Base-by-base conservation (phyloP, 257 asterid species). In the Rauvolfia tetraphylla region DNA sequence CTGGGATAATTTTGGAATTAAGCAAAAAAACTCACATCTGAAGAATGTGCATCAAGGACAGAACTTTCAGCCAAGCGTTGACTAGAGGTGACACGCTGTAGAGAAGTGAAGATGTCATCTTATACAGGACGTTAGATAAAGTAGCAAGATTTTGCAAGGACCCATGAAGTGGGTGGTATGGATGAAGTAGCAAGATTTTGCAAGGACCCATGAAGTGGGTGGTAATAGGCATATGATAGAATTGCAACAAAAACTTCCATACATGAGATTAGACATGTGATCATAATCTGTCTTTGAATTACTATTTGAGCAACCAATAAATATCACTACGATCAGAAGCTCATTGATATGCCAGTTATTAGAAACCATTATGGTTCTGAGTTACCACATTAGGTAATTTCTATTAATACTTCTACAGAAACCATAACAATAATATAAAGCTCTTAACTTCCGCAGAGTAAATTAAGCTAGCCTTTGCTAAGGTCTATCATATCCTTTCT, bases 21-120 rank as follows among this genome's bases (percentile, higher is more conserved):
- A 67, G 54, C 65, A 73, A 76, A 54, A 63, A 29, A 70, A 88
- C 98, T 90, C 84, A 91, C 99, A 46, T 84, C 84, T 54, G 97
- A 83, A 84, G 94, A 79, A 88, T 95, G 98, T 79, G 97, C 86
- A 85, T 93, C 99, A 68, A 93, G 90, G 72, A 95, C 85, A n/a
- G 98, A 86, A 83, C 96, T 95, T 80, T 91, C 99, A n/a, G 92
- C 96, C 89, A 86, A 73, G 14, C 96, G 91, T 65, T 95, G 98
- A 75, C 82, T 87, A 53, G 99, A 75, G 78, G 99, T 91, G 57
- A 95, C 96, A 31, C 98, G 87, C 99, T 92, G 97, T 67, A 53
- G 59, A 75, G 72, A 81, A 75, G 66, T 85, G 25, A 15, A 66
- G 75, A 83, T 65, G 59, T 61, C 80, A 80, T 41, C 69, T 71